These are phyloP conservation scores for Neofusicoccum sp. DNA, from an alignment of 2,329 filamentous ascomycete species.

Conservation along the genomic window DNA sequence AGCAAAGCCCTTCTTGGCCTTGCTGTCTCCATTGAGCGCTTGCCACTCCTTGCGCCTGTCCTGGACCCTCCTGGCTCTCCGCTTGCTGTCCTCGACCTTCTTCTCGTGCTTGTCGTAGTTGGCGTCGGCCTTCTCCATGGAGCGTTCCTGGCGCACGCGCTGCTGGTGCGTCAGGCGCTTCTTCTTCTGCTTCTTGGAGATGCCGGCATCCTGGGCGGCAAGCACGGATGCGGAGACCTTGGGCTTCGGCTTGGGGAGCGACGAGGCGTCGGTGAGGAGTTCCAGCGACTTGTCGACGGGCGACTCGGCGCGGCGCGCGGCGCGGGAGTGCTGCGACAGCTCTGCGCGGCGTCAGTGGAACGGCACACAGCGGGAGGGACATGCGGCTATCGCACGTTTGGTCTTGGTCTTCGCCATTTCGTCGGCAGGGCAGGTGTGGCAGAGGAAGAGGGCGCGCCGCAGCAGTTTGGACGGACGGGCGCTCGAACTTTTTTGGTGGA, in stretches of 20 bases:
- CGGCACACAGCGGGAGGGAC: background rate
- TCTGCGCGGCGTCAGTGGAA: slow-evolving; percentile 40
- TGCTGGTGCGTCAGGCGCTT: slow-evolving; percentile 55
- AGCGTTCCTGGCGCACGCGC: slow-evolving; percentile 53
- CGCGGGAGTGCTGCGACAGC: slow-evolving; percentile 68
- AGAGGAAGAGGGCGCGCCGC: background rate
- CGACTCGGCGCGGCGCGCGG: slow-evolving; percentile 69
- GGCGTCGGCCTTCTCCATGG: slow-evolving; percentile 55
- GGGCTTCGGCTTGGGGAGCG: slow-evolving; percentile 28
- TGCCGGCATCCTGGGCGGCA: slow-evolving; percentile 66
- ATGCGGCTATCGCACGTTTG: background rate
- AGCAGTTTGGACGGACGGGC: background rate
- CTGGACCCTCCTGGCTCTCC: slow-evolving; percentile 48
- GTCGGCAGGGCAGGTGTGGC: too few relatives aligned
- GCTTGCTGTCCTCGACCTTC: slow-evolving; percentile 54
- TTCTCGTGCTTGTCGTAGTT: slow-evolving; percentile 55
- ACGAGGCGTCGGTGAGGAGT: slow-evolving; percentile 47
- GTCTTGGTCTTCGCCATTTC: slow-evolving; percentile 14
- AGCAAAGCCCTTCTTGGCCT: background rate
- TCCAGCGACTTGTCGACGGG: slow-evolving; percentile 67
- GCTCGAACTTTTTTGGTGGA: slow-evolving; percentile 16
- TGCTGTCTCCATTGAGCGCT: slow-evolving; percentile 33
- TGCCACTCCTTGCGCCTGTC: slow-evolving; percentile 46
- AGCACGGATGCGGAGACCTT: slow-evolving; percentile 54
- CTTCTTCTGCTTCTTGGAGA: slow-evolving; percentile 65